Percentiles rank a stretch among this genome's conserved stretches.
phyloP scores from a whole-genome alignment of 495 filamentous ascomycete genomes.

The Acidiella bohemica region DNA sequence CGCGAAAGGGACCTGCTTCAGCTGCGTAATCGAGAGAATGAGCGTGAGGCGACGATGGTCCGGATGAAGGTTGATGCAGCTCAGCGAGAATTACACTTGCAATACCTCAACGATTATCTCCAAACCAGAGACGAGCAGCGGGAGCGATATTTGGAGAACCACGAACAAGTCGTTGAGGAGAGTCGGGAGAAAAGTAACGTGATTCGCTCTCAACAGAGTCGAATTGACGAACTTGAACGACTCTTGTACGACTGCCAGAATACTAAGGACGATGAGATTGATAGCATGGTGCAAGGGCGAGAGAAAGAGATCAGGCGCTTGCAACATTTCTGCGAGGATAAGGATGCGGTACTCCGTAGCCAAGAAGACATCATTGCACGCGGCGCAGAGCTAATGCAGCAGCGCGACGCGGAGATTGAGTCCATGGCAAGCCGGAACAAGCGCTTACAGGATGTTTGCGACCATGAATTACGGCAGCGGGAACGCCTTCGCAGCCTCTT shows the following conservation, averaged over 20 bases:
- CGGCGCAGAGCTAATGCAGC: conserved; percentile 5
- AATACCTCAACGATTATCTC: conserved; percentile 2
- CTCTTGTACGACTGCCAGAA: background rate
- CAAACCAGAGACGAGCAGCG: conserved; percentile 2
- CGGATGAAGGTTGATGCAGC: background rate
- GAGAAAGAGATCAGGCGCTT: conserved; percentile 5
- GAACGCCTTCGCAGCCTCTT: background rate
- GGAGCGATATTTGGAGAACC: background rate
- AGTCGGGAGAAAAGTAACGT: background rate
- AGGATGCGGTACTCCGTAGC: conserved; percentile 7
- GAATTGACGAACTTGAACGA: conserved; percentile 1
- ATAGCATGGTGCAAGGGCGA: background rate
- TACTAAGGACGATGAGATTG: conserved; percentile 4
- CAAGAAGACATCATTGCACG: conserved; percentile 12
- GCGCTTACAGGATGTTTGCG: background rate
- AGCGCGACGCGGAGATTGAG: conserved; percentile 8
- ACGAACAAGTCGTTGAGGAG: background rate
- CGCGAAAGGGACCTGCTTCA: background rate
- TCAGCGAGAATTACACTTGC: conserved; percentile 1
- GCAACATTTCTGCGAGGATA: conserved; percentile 16
- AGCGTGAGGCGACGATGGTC: background rate
- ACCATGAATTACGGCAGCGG: conserved; percentile 1
- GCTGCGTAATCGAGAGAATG: background rate
- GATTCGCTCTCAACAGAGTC: background rate
- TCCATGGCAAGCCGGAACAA: background rate